Evolutionary conservation across 2,329 filamentous ascomycete species (phyloP).

Genomic region (Remersonia thermophila): DNA sequence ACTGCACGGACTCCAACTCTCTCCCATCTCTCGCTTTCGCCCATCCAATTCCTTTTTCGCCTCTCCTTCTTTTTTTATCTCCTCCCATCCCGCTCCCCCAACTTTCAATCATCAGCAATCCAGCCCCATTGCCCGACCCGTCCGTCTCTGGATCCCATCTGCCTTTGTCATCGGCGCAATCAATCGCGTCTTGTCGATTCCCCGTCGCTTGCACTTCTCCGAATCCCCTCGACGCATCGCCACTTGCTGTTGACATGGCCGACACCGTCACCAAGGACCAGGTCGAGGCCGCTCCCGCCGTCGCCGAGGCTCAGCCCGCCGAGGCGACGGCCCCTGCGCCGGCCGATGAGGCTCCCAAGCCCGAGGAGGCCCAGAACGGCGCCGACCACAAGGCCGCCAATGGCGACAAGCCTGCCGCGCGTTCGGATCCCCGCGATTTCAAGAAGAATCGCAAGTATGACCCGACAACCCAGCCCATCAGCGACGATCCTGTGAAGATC

Average conservation of each 20-base stretch:
- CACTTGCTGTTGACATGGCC: constrained; percentile 24
- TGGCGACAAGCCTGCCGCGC: constrained; percentile 19
- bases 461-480: constrained; percentile 52
- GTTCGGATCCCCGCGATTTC: constrained; percentile 16
- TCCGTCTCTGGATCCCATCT: background rate
- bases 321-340: constrained; percentile 15
- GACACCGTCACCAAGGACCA: constrained; percentile 17
- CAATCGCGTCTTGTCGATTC: no score
- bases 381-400: constrained; percentile 16
- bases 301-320: constrained; percentile 21
- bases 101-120: background rate
- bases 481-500: constrained; percentile 68
- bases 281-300: constrained; percentile 11
- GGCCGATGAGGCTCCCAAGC: constrained; percentile 15
- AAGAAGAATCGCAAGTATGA: constrained; percentile 58
- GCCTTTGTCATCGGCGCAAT: no score
- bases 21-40: background rate
- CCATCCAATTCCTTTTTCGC: background rate
- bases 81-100: background rate
- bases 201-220: no score
- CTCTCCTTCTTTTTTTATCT: background rate
- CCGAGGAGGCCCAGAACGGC: constrained; percentile 8
- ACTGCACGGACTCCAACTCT: background rate
- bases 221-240: constrained; percentile 11
- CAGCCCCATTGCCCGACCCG: background rate